Base-by-base conservation (phyloP, 129 eudicot species). In the Helichrysum umbraculigerum region DNA sequence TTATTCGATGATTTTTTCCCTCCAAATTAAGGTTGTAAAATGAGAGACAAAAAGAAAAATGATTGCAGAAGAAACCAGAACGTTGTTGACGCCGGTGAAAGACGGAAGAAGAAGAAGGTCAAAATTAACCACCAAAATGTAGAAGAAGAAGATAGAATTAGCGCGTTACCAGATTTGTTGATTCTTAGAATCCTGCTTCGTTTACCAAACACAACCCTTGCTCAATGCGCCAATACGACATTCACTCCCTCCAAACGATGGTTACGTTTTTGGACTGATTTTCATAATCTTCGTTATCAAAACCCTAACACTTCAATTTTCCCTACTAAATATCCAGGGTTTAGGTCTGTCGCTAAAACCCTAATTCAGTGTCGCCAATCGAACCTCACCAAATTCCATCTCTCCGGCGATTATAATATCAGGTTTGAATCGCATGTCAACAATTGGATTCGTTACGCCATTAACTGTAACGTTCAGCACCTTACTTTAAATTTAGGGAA, bases 151-250 rank as follows among this genome's bases (percentile, higher is more conserved):
- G 32, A 30, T 30, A 30, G 14, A 58, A 78, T 30, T 1, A 30
- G 32, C 3, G 32, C 32, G 32, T 30, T 30, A 30, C 32, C 3
- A 30, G 32, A 30, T 62, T 47, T 66, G 66, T 50, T 78, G 34
- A 16, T 78, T 63, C 2, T 34, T 22, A 72, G 71, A 78, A 71
- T 78, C 72, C 39, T 78, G 1, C 47, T 75, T 78, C 77, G 47
- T 20, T 71, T 78, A 78, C 77, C 72, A 1, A 19, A 57, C n/a
- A 71, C 82, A 71, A 71, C 32, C 32, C 32, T 30, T 30, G 32
- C 32, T 30, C 32, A 71, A 71, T 14, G 11, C 57, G 58, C 77
- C 72, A 78, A 71, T 62, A 50, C 34, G 52, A 78, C 72, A 44
- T 22, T 51, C 5, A 32, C 54, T 11, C 72, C 56, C 62, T n/a